Evolutionary conservation across 805 yeast species (phyloP), one percentile per base, ranked within the genome.

Genomic region (Aciculoconidium aculeatum): DNA sequence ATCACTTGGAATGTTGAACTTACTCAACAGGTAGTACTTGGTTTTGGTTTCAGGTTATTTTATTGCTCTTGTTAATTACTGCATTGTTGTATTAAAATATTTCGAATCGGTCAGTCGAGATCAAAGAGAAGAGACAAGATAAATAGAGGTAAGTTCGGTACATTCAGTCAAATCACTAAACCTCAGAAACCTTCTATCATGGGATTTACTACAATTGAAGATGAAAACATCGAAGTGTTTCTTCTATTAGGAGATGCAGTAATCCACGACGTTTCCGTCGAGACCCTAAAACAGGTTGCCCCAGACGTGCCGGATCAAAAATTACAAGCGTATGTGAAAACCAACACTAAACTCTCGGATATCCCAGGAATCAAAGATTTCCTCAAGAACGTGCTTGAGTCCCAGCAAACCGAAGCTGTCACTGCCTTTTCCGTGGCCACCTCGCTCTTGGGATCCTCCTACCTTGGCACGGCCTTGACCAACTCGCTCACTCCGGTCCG

Each of bases 161-260:
- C n/a, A n/a, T n/a, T n/a, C n/a, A n/a, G n/a, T n/a, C n/a, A n/a
- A n/a, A n/a, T n/a, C n/a, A n/a, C n/a, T n/a, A n/a, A n/a, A n/a
- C n/a, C n/a, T n/a, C n/a, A n/a, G n/a, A n/a, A n/a, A n/a, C n/a
- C n/a, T n/a, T 18, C n/a, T 15, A 23, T 6, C 16, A 31, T 31
- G 34, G 34, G 34, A 14, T 27, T 20, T 16, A 15, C 23, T 11
- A 13, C n/a, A 17, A 12, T 31, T 18, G 34, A 36, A 17, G 52
- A 45, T 23, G 14, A 32, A 9, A 56, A 58, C 26, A 24, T 58
- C 23, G 61, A 51, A 6, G 40, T 50, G 9, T 41, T 60, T 17
- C 32, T 51, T 13, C 38, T 45, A 9, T 35, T 61, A 21, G 45
- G 59, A 4, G 70, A 64, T 41, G 65, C 56, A 4, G 28, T 61